Percentiles rank a stretch among this genome's conserved stretches.
These are phyloP conservation scores for Glycine latifolia DNA, from an alignment of 306 rosid genomes.

Conservation along the genomic window DNA sequence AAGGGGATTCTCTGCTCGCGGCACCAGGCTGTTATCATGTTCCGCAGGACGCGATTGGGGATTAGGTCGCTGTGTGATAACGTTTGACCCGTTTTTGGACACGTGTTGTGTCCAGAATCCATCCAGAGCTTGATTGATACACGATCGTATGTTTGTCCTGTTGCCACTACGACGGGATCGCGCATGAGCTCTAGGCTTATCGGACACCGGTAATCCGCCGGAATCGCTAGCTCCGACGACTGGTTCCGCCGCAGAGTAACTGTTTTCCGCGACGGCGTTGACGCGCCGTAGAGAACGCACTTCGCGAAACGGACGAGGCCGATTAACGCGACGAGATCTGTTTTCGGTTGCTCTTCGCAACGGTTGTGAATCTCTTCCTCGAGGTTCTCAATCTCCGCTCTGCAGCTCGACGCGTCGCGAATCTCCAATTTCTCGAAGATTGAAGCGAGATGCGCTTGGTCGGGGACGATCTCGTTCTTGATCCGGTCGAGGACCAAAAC, in stretches of 20 bases:
- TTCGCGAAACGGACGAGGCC: constrained; percentile 86
- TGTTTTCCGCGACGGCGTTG: constrained; percentile 56
- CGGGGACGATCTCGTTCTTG: constrained; percentile 75
- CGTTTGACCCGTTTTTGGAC: constrained; percentile 92
- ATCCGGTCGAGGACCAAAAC: constrained; percentile 66
- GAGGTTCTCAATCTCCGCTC: constrained; percentile 74
- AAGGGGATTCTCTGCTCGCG: constrained; percentile 73
- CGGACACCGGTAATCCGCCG: constrained; percentile 85
- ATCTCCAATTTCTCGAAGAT: constrained; percentile 66
- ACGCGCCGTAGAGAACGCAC: constrained; percentile 83
- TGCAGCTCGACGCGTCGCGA: constrained; percentile 67
- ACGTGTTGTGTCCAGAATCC: constrained; percentile 88
- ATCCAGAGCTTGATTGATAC: constrained; percentile 77
- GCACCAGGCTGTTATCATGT: constrained; percentile 86
- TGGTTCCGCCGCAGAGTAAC: constrained; percentile 38
- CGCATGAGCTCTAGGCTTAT: constrained; percentile 80
- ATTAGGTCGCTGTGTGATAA: constrained; percentile 73
- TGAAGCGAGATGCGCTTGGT: constrained; percentile 46
- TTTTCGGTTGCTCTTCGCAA: constrained; percentile 65
- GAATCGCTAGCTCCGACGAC: constrained; percentile 55
- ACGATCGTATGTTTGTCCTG: constrained; percentile 96
- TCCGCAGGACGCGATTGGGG: constrained; percentile 73
- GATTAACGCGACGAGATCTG: constrained; percentile 69
- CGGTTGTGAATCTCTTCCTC: constrained; percentile 78
- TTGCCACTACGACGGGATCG: constrained; percentile 91